A percentile compares a stretch with the other conserved stretches of the same genome.
phyloP scores from a whole-genome alignment of 164 flowering plant genomes.

The Chloranthus sessilifolius region DNA sequence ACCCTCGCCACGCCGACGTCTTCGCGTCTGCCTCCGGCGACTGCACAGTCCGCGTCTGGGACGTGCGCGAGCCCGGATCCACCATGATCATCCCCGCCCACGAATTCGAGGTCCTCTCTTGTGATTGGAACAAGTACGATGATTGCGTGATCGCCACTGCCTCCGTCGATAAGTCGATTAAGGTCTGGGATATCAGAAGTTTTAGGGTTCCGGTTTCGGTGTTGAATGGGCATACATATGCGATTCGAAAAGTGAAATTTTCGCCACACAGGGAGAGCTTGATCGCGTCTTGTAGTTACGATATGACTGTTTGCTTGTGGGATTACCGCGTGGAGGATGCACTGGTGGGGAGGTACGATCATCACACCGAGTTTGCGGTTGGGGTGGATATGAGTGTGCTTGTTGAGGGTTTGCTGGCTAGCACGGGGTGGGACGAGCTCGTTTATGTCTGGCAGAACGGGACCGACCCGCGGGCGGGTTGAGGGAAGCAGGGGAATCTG shows the following conservation, averaged over 20 bases:
- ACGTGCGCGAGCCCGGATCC: constrained; percentile 73
- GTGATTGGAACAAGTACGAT: constrained; percentile 93
- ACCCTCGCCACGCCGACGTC: constrained; percentile 86
- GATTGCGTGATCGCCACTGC: constrained; percentile 66
- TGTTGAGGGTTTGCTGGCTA: constrained; percentile 89
- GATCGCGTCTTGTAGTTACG: constrained; percentile 76
- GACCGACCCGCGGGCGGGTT: constrained; percentile 80
- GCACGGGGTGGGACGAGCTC: constrained; percentile 95
- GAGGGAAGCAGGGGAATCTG: too few relatives aligned
- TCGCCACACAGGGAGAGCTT: constrained; percentile 71
- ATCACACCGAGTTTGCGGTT: constrained; percentile 90
- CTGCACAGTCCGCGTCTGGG: constrained; percentile 78
- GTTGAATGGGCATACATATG: constrained; percentile 54
- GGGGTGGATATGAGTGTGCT: constrained; percentile 97
- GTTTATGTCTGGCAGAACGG: constrained; percentile 97
- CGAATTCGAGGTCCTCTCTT: constrained; percentile 67
- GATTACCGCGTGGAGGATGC: constrained; percentile 85
- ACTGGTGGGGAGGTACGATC: constrained; percentile 78
- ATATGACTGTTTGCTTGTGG: constrained; percentile 93
- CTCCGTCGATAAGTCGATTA: constrained; percentile 73
- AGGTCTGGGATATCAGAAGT: constrained; percentile 89
- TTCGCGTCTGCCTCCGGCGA: constrained; percentile 96
- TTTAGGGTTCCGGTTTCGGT: constrained; percentile 6
- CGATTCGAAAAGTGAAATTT: constrained; percentile 70
- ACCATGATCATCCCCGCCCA: constrained; percentile 83